Conservation (phyloP, 306 rosid species). For the Sicyos edulis region DNA sequence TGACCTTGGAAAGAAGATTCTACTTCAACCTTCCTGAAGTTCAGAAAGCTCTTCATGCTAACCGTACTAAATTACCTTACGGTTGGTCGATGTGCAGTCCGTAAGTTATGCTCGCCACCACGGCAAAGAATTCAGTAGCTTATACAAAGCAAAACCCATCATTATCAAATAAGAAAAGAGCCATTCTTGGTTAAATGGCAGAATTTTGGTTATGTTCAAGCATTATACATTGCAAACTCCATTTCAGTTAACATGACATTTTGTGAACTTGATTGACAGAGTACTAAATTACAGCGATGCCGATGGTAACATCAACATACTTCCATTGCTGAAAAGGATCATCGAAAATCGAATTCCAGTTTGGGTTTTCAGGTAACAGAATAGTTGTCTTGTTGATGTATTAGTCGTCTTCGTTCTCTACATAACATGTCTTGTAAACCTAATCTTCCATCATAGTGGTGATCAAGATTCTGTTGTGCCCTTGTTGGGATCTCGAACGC, state of each 20-base stretch:
- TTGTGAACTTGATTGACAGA: slow-evolving; percentile 35
- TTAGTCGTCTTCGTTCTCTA: no score
- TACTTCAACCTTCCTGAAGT: slow-evolving; percentile 84
- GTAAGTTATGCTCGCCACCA: slow-evolving; percentile 30
- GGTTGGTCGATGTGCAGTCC: slow-evolving; percentile 70
- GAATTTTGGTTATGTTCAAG: slow-evolving; percentile 3
- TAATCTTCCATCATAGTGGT: slow-evolving; percentile 42
- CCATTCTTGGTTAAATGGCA: background rate
- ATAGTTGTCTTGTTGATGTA: background rate
- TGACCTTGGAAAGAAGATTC: slow-evolving; percentile 45
- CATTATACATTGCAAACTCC: background rate
- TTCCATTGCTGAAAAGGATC: slow-evolving; percentile 73
- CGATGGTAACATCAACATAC: slow-evolving; percentile 59
- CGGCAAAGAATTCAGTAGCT: background rate
- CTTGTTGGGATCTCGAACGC: slow-evolving; percentile 71
- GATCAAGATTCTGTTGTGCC: slow-evolving; percentile 92
- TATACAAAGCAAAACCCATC: background rate
- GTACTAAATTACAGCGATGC: slow-evolving; percentile 48
- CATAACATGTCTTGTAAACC: background rate
- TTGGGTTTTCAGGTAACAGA: slow-evolving; percentile 77
- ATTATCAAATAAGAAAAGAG: background rate
- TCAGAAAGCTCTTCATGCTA: slow-evolving; percentile 90
- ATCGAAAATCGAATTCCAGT: slow-evolving; percentile 59
- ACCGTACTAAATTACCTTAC: slow-evolving; percentile 74
- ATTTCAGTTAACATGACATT: slow-evolving; percentile 11